A percentile compares a stretch with the other conserved stretches of the same genome.
phyloP scores from a whole-genome alignment of 2,329 filamentous ascomycete species.

The Aspergillus pseudotamarii region DNA sequence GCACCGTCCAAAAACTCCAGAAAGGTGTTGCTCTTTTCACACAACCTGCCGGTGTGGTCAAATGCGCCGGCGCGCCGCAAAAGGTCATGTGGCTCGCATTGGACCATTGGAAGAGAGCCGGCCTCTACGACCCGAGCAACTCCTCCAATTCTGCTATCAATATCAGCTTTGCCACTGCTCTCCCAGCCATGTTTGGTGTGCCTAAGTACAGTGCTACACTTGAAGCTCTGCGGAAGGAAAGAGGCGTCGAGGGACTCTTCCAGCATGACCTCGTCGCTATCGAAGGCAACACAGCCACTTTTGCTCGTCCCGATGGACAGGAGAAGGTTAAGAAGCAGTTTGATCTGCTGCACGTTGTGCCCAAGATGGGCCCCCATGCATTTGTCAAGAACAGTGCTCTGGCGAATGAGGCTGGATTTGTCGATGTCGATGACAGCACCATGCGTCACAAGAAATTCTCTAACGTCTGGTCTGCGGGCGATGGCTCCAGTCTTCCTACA shows the following conservation, averaged over 20 bases:
- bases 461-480: constrained; percentile 63
- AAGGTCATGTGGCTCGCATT: constrained; percentile 66
- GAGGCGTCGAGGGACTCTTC: constrained; percentile 62
- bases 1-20: constrained; percentile 50
- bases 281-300: constrained; percentile 57
- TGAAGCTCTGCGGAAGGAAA: constrained; percentile 56
- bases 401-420: constrained; percentile 59
- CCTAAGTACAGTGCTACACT: constrained; percentile 61
- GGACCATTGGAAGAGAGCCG: constrained; percentile 60
- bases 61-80: constrained; percentile 64
- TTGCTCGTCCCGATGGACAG: constrained; percentile 49
- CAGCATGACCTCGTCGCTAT: constrained; percentile 59
- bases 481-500: constrained; percentile 62
- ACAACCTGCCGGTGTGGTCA: constrained; percentile 60
- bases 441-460: constrained; percentile 56
- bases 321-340: constrained; percentile 52
- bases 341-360: constrained; percentile 60
- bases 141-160: constrained; percentile 49
- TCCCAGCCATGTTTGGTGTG: constrained; percentile 62
- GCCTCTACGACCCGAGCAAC: constrained; percentile 51
- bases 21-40: constrained; percentile 62
- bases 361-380: constrained; percentile 61
- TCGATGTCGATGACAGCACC: constrained; percentile 60
- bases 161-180: constrained; percentile 59
- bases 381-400: constrained; percentile 58